These are phyloP conservation scores for Suhomyces guaymorum DNA, from an alignment of 1,139 yeast species.

Conservation along the genomic window DNA sequence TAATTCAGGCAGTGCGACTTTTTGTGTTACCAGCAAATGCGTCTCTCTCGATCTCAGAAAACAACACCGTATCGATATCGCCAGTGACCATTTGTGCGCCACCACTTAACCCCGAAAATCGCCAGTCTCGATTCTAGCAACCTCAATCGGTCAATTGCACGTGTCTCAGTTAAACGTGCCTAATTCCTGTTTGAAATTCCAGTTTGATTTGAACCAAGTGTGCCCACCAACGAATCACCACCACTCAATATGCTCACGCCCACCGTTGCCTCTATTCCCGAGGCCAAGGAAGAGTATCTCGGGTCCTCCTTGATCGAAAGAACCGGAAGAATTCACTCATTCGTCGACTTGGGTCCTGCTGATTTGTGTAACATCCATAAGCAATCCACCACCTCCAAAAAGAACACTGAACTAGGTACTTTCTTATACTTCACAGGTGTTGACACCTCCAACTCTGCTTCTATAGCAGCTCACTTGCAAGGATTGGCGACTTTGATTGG, in stretches of 20 bases:
- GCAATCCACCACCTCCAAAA: slow-evolving; percentile 42
- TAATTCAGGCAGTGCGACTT: neutral
- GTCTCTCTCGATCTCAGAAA: slow-evolving; percentile 10
- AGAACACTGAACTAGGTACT: slow-evolving; percentile 48
- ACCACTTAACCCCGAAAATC: neutral
- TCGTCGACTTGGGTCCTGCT: slow-evolving; percentile 77
- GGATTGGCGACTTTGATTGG: slow-evolving; percentile 74
- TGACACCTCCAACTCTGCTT: slow-evolving; percentile 57
- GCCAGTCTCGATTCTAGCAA: too few species aligned
- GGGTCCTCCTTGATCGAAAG: slow-evolving; percentile 55
- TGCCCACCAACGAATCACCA: neutral
- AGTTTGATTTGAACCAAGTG: neutral
- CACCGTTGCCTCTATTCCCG: slow-evolving; percentile 49
- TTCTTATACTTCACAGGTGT: slow-evolving; percentile 59
- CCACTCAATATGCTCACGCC: slow-evolving; percentile 41
- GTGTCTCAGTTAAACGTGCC: neutral
- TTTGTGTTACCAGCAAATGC: slow-evolving; percentile 4
- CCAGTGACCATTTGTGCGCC: slow-evolving; percentile 1
- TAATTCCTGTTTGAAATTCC: neutral
- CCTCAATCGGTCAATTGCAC: slow-evolving; percentile 4
- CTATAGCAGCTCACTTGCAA: slow-evolving; percentile 70
- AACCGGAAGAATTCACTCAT: slow-evolving; percentile 49
- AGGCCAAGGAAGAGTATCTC: slow-evolving; percentile 52
- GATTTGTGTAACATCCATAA: slow-evolving; percentile 78
- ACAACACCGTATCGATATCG: slow-evolving; percentile 12